Conservation (phyloP, 768 basidiomycete species). For the Phanerodontia chrysosporium region DNA sequence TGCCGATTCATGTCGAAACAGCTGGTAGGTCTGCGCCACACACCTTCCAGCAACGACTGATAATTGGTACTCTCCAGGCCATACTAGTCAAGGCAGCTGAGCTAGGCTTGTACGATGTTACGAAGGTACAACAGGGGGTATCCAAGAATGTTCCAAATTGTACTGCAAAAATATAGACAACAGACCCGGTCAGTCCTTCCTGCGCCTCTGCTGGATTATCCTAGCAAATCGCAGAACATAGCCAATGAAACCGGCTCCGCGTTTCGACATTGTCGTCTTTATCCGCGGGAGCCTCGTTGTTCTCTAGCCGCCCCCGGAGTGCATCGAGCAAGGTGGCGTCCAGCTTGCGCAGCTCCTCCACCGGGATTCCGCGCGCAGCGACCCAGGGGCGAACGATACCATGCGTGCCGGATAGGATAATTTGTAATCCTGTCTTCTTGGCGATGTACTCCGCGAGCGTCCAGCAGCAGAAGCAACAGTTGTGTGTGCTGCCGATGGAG, state of each 20-base stretch:
- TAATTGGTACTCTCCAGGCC: no score
- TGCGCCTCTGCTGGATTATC: no score
- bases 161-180: background rate
- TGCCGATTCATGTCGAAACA: slow-evolving; percentile 33
- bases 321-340: slow-evolving; percentile 1
- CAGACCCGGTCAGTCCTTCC: no score
- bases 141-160: background rate
- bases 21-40: slow-evolving; percentile 26
- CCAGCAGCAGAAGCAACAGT: slow-evolving; percentile 10
- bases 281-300: background rate
- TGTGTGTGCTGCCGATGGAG: slow-evolving; percentile 9
- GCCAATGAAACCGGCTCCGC: background rate
- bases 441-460: background rate
- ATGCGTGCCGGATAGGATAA: slow-evolving; percentile 9
- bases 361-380: slow-evolving; percentile 3
- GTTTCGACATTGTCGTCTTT: background rate
- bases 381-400: slow-evolving; percentile 9
- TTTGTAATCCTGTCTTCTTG: background rate
- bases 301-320: background rate
- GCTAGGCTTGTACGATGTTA: background rate
- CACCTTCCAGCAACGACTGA: no score
- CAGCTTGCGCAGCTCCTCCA: background rate
- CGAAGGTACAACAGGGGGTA: background rate
- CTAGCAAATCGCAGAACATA: background rate
- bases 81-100: slow-evolving; percentile 11